A percentile compares a stretch with the other conserved stretches of the same genome.
Conservation (phyloP, 495 filamentous ascomycete species). For the Penicillium verhagenii region DNA sequence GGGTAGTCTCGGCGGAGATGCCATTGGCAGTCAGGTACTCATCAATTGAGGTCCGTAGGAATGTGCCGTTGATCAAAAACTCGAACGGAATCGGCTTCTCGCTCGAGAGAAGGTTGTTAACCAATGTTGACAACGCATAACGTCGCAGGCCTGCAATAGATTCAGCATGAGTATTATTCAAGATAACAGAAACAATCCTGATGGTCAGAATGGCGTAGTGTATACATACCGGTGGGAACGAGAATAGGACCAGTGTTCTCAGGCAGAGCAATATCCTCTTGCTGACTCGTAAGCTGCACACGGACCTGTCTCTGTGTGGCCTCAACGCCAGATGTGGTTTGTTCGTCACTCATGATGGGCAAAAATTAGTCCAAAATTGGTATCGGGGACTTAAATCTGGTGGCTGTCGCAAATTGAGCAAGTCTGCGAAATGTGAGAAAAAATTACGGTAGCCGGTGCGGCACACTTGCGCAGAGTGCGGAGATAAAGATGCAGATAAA, state of each 20-base stretch:
- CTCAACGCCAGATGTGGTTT: constrained; percentile 26
- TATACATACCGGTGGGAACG: constrained; percentile 59
- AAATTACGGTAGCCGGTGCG: constrained; percentile 49
- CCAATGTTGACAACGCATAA: constrained; percentile 86
- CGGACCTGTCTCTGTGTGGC: constrained; percentile 53
- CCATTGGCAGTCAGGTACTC: constrained; percentile 84
- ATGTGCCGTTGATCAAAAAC: constrained; percentile 89
- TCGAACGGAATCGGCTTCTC: constrained; percentile 86
- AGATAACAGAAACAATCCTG: neutral
- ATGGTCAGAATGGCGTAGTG: constrained; percentile 6
- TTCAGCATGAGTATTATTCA: constrained; percentile 11
- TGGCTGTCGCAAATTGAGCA: constrained; percentile 33
- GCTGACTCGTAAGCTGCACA: constrained; percentile 57
- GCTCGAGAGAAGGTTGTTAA: constrained; percentile 85
- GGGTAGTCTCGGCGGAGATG: constrained; percentile 78
- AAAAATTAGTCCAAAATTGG: constrained; percentile 11
- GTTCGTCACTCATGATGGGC: constrained; percentile 33
- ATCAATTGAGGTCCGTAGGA: constrained; percentile 83
- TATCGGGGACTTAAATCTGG: constrained; percentile 18
- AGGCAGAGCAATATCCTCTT: constrained; percentile 59
- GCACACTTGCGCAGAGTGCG: constrained; percentile 45
- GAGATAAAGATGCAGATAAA: constrained; percentile 29
- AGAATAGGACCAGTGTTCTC: constrained; percentile 62
- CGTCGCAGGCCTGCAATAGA: constrained; percentile 67
- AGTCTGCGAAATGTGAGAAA: constrained; percentile 34